Evolutionary conservation across 2,329 filamentous ascomycete species (phyloP).

Genomic region (Boeremia lycopersici): DNA sequence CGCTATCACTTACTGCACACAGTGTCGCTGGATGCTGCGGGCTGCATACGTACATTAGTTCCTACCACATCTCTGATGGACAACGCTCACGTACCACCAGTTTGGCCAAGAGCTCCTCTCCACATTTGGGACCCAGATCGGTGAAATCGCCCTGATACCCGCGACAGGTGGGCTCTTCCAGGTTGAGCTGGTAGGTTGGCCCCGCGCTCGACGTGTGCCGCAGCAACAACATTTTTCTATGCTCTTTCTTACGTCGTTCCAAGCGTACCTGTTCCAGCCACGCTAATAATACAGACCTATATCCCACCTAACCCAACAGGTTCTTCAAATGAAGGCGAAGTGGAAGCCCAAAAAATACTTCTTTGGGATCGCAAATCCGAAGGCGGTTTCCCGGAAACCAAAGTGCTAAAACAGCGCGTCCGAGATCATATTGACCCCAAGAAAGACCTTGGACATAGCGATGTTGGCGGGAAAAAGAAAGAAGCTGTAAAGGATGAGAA

Average conservation of each 20-base stretch:
- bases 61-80: neutral
- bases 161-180: constrained; percentile 83
- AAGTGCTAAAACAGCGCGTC: constrained; percentile 84
- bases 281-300: constrained; percentile 31
- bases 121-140: constrained; percentile 82
- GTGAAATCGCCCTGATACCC: constrained; percentile 87
- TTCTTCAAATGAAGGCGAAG: constrained; percentile 9
- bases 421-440: constrained; percentile 81
- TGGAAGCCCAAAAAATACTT: constrained; percentile 56
- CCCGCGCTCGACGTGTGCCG: no score
- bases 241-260: no score
- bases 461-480: constrained; percentile 49
- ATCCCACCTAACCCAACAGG: constrained; percentile 8
- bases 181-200: constrained; percentile 63
- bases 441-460: constrained; percentile 76
- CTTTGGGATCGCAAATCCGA: constrained; percentile 90
- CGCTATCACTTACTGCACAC: constrained; percentile 90
- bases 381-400: constrained; percentile 89
- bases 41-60: constrained; percentile 74
- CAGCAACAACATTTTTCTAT: neutral
- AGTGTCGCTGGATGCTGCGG: constrained; percentile 90
- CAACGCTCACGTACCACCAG: constrained; percentile 52
- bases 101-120: constrained; percentile 95
- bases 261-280: no score
- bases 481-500: constrained; percentile 20